Percentiles rank a stretch among this genome's conserved stretches.
Conservation (phyloP, 441 rosid genomes). For the Brassica hybrid region DNA sequence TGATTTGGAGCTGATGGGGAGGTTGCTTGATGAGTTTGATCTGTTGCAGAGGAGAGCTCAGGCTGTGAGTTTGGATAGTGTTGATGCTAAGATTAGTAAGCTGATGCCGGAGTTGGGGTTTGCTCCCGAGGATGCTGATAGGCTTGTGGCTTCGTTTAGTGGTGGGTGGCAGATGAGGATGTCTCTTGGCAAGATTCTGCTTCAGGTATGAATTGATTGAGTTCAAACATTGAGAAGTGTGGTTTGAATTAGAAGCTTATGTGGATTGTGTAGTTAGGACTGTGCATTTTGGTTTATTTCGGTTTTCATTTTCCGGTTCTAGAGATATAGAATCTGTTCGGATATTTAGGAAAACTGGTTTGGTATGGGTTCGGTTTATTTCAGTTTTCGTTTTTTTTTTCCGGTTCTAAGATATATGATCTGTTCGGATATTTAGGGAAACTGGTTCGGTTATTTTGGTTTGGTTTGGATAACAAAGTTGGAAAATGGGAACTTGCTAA, state of each 20-base stretch:
- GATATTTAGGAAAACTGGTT: neutral
- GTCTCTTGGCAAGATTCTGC: conserved; percentile 92
- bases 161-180: conserved; percentile 99
- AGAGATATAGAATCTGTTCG: neutral
- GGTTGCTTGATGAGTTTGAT: conserved; percentile 95
- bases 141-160: conserved; percentile 92
- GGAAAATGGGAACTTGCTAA: too few species aligned
- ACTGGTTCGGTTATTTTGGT: too few species aligned
- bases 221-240: neutral
- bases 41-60: conserved; percentile 86
- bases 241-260: neutral
- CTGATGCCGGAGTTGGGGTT: conserved; percentile 94
- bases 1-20: conserved; percentile 92
- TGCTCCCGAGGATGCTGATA: conserved; percentile 72
- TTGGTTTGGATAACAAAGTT: neutral
- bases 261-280: neutral
- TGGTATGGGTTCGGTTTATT: too few species aligned
- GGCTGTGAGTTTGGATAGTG: conserved; percentile 67
- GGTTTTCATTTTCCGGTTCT: neutral
- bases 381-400: neutral
- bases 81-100: conserved; percentile 86
- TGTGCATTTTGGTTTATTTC: neutral
- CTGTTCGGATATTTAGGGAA: neutral
- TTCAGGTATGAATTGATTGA: conserved; percentile 62
- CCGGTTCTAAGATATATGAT: neutral